Evolutionary conservation across 2,329 filamentous ascomycete species (phyloP).

Genomic region (Plenodomus tracheiphilus): DNA sequence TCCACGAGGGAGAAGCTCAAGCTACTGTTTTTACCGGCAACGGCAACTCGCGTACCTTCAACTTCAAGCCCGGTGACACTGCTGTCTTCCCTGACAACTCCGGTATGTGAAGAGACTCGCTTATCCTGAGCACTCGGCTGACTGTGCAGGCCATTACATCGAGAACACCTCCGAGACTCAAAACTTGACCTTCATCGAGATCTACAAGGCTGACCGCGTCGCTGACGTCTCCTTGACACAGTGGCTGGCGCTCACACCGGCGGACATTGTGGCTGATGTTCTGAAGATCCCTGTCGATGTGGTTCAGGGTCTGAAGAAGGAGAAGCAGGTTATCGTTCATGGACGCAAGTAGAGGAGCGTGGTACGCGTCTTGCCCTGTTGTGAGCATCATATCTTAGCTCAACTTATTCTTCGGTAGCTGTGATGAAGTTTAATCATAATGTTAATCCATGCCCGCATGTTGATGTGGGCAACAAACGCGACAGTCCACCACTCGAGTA

Average conservation of each 20-base stretch:
- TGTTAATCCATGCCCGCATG: too few relatives aligned
- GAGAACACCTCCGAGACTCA: constrained; percentile 68
- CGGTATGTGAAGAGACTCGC: constrained; percentile 43
- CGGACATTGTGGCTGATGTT: constrained; percentile 63
- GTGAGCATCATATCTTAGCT: too few relatives aligned
- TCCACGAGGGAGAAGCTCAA: constrained; percentile 63
- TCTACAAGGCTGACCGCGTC: constrained; percentile 69
- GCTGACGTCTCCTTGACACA: constrained; percentile 69
- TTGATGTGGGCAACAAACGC: too few relatives aligned
- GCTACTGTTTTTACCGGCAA: constrained; percentile 69
- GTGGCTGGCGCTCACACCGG: constrained; percentile 70
- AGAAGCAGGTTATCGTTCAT: constrained; percentile 62
- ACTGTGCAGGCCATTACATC: constrained; percentile 62
- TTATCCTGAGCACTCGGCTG: not conserved
- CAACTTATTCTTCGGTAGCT: not conserved
- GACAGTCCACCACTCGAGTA: too few relatives aligned
- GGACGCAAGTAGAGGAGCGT: constrained; percentile 2
- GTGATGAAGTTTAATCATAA: not conserved
- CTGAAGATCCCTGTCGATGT: constrained; percentile 63
- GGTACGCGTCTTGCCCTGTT: not conserved
- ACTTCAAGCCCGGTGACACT: constrained; percentile 69
- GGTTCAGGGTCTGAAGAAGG: constrained; percentile 62
- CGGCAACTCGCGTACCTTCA: constrained; percentile 65
- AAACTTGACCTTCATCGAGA: constrained; percentile 68
- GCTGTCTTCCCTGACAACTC: constrained; percentile 69